Evolutionary conservation across 495 filamentous ascomycete species (phyloP).

Genomic region (Aspergillus funiculosus): DNA sequence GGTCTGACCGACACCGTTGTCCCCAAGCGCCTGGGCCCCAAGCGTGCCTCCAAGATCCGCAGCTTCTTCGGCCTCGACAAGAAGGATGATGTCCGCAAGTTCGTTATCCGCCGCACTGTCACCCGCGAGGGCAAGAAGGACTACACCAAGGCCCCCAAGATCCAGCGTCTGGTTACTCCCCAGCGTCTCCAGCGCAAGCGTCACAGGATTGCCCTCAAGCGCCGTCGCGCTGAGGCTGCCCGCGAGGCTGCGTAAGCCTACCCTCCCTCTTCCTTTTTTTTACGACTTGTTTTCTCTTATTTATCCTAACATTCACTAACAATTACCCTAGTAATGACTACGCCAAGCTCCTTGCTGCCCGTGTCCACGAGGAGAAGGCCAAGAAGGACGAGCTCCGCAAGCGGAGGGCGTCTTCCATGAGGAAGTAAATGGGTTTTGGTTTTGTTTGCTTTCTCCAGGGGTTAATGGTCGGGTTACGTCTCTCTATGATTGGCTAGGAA

Average conservation of each 20-base stretch:
- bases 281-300: not conserved
- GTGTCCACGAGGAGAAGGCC: conserved; percentile 88
- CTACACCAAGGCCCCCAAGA: conserved; percentile 99
- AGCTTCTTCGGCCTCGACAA: conserved; percentile 98
- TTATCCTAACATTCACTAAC: conserved; percentile 33
- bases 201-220: conserved; percentile 94
- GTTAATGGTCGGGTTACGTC: conserved; percentile 37
- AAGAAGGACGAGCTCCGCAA: conserved; percentile 89
- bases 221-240: conserved; percentile 84
- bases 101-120: conserved; percentile 98
- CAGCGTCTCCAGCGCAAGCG: conserved; percentile 99
- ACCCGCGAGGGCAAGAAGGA: conserved; percentile 93
- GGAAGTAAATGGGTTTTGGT: conserved; percentile 60
- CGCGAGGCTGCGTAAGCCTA: conserved; percentile 96
- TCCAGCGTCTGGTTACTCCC: conserved; percentile 98
- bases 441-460: conserved; percentile 19
- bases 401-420: conserved; percentile 92
- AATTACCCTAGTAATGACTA: conserved; percentile 67
- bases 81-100: conserved; percentile 99
- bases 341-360: conserved; percentile 85
- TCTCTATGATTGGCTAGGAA: conserved; percentile 28
- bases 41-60: conserved; percentile 99
- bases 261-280: not conserved
- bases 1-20: conserved; percentile 93
- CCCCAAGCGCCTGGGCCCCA: conserved; percentile 97